These are phyloP conservation scores for Salinomyces thailandicus DNA, from an alignment of 2,329 filamentous ascomycete species.

Conservation along the genomic window DNA sequence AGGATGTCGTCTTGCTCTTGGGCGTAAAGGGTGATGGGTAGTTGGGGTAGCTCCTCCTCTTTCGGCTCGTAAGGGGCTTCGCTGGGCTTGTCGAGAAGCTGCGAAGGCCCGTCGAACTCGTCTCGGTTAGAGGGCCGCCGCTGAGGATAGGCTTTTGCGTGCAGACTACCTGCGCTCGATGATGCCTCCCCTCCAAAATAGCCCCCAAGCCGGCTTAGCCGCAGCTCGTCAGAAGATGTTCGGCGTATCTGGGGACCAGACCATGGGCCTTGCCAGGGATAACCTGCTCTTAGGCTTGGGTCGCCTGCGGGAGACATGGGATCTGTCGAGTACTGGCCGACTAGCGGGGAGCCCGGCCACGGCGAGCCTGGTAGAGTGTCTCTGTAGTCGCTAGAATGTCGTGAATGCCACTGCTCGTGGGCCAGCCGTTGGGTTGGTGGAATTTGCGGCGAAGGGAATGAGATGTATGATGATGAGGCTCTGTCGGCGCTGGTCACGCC, in stretches of 20 bases:
- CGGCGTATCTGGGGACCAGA: conserved; percentile 17
- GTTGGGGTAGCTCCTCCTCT: conserved; percentile 68
- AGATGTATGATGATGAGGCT: conserved; percentile 12
- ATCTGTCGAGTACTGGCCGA: conserved; percentile 16
- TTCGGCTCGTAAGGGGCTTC: conserved; percentile 62
- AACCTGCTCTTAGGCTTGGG: conserved; percentile 15
- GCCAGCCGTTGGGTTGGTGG: conserved; percentile 19
- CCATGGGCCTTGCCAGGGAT: conserved; percentile 18
- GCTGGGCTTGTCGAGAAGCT: conserved; percentile 64
- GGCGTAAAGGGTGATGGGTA: conserved; percentile 71
- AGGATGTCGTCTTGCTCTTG: conserved; percentile 78
- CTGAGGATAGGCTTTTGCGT: conserved; percentile 34
- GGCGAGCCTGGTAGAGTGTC: conserved; percentile 15
- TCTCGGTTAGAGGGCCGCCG: conserved; percentile 70
- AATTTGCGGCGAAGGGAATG: conserved; percentile 16
- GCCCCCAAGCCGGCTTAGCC: conserved; percentile 13
- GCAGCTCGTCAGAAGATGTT: conserved; percentile 21
- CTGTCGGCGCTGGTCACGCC: conserved; percentile 11
- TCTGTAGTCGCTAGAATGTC: conserved; percentile 15
- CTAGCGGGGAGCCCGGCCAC: conserved; percentile 21
- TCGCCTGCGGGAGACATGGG: conserved; percentile 17
- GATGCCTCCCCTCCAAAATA: conserved; percentile 17
- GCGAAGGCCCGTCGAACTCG: conserved; percentile 81
- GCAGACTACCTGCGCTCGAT: conserved; percentile 14
- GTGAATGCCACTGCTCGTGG: conserved; percentile 20